A percentile compares a stretch with the other conserved stretches of the same genome.
Conservation (phyloP, 2,329 filamentous ascomycete species). For the Trichoderma guizhouense region DNA sequence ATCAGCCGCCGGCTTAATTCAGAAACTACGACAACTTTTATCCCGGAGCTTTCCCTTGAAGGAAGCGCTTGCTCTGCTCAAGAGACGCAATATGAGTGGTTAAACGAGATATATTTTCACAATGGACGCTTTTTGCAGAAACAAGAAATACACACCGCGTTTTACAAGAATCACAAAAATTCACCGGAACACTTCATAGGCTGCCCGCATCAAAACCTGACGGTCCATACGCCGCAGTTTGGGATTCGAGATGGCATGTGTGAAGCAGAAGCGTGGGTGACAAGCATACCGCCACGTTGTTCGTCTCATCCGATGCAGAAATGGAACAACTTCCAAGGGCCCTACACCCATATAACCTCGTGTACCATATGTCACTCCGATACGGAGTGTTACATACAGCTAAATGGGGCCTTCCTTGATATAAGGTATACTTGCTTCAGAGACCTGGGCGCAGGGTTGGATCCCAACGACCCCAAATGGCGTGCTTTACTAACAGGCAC, state of each 20-base stretch:
- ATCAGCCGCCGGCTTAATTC: not conserved
- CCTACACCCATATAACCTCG: not conserved
- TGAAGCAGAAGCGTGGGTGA: not conserved
- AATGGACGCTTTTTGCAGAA: not conserved
- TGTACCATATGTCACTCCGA: conserved; percentile 5
- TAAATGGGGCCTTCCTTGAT: not conserved
- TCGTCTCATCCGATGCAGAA: not conserved
- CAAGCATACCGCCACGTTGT: not conserved
- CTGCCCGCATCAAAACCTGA: conserved; percentile 2
- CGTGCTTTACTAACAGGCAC: not conserved
- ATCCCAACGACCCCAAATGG: not conserved
- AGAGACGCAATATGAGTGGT: not conserved
- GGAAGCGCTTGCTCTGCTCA: not conserved
- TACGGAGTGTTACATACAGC: not conserved
- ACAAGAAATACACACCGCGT: not conserved
- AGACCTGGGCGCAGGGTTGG: not conserved
- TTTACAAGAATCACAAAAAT: not conserved
- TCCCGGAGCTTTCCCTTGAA: not conserved
- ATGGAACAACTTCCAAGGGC: not conserved
- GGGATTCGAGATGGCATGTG: not conserved
- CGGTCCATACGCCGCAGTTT: not conserved
- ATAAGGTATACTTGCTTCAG: conserved; percentile 7
- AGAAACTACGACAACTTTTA: not conserved
- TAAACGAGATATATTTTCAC: not conserved
- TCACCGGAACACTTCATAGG: not conserved